Evolutionary conservation across 805 yeast genomes (phyloP), one percentile per base, ranked within the genome.

Genomic region (Suhomyces sp.): DNA sequence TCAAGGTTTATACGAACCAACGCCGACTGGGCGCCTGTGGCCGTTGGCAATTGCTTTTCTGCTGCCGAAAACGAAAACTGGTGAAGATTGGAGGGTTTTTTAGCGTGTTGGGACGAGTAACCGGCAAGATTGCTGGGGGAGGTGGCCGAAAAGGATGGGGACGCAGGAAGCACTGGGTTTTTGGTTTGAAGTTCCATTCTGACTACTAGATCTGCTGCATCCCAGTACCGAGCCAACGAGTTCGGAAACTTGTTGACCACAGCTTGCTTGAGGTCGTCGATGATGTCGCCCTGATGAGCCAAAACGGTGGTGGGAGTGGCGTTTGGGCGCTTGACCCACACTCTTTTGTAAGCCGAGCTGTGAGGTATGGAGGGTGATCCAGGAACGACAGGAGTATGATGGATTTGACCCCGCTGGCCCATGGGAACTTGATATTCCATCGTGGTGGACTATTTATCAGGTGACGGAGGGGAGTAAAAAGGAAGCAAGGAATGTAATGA

Each of bases 181-280:
- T 31, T 39, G 17, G 50, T 10, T 43, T 8, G 48, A 29, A 58
- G 50, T 45, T 62, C 70, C 59, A 70, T 57, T 39, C 61, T 79
- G 53, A 83, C 64, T 15, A 73, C 50, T 56, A 86, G 52, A 63
- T 88, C 89, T 9, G 96, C 83, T 7, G 96, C 84, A 70, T 90
- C 90, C 61, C 77, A 79, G 44, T 72, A 64, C 54, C 80, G 65
- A 3, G 84, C 87, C 51, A 86, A 62, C 2, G 89, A 78, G 53
- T 86, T 83, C 50, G 96, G 87, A 65, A 80, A 87, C 59, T 85
- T 87, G 44, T 70, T 71, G 35, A 84, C 67, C 1, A 92, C 77
- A 53, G 82, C 77, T 9, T 77, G 71, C 61, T 92, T 92, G 59
- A 92, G 72, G 66, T 93, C 97, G 66, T 92, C 98, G 4, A 92